Percentiles rank a stretch among this genome's conserved stretches.
These are phyloP conservation scores for Blastobotrys attinorum DNA, from an alignment of 805 yeast genomes.

Conservation along the genomic window DNA sequence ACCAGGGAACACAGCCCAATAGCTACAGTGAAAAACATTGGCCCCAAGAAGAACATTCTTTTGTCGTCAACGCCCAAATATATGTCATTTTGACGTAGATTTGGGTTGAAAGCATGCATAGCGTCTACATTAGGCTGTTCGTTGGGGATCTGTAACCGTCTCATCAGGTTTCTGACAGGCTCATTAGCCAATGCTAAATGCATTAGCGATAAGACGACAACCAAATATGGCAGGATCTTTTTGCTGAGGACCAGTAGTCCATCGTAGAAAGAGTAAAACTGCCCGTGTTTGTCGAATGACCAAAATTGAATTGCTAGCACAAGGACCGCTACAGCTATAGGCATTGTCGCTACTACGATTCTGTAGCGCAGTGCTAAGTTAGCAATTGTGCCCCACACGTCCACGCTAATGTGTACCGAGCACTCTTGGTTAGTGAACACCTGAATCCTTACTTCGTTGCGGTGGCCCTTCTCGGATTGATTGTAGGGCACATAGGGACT, in stretches of 20 bases:
- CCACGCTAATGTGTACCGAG: constrained; percentile 28
- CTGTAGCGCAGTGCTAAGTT: constrained; percentile 70
- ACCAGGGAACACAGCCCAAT: constrained; percentile 26
- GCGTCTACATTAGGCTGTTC: constrained; percentile 21
- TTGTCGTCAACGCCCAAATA: constrained; percentile 60
- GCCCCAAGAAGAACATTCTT: constrained; percentile 49
- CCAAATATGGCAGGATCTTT: constrained; percentile 21
- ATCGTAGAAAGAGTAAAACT: constrained; percentile 39
- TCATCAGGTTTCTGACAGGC: constrained; percentile 12
- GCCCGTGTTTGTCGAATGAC: constrained; percentile 31
- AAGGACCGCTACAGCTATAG: constrained; percentile 49
- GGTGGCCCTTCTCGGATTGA: too few species aligned
- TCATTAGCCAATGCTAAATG: constrained; percentile 27
- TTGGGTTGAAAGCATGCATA: constrained; percentile 12
- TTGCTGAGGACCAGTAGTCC: constrained; percentile 36
- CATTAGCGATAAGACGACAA: constrained; percentile 20
- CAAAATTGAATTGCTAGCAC: constrained; percentile 49
- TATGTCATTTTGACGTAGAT: constrained; percentile 38
- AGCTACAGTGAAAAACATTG: constrained; percentile 44
- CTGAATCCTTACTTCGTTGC: constrained; percentile 9
- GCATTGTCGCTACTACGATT: constrained; percentile 61
- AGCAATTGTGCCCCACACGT: constrained; percentile 53
- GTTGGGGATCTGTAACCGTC: constrained; percentile 23
- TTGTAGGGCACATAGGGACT: constrained; percentile 13
- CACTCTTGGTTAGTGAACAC: constrained; percentile 6